Evolutionary conservation across 345 rosid species (phyloP), one percentile per base, ranked within the genome.

Genomic region (Moricandia moricandioides): DNA sequence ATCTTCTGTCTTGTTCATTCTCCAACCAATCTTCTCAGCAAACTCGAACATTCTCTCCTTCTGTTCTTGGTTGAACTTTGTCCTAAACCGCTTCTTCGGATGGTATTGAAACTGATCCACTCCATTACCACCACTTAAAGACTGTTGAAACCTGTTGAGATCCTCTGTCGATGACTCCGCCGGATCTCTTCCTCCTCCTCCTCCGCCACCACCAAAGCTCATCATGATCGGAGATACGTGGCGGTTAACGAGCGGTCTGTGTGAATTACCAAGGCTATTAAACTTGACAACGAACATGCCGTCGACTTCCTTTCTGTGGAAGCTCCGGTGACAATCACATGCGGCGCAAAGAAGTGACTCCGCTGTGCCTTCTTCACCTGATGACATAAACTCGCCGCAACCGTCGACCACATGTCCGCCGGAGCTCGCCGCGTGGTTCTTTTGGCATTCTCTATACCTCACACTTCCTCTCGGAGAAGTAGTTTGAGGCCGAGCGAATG

Each of bases 341-440:
- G 96, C 96, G 1, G 83, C 84, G 72, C 95, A 89, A 8, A 65
- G 76, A 70, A 89, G 83, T 21, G 86, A 80, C 60, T 75, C 90
- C n/a, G 60, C 64, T 17, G 85, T 83, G 18, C 88, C 96, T 2
- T 82, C 86, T 65, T 84, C 88, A 6, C 93, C 93, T 31, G 82
- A 61, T 0, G 97, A 75, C 92, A 91, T 89, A 85, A 91, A 91
- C 82, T 88, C 97, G 3, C 95, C 90, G 10, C 97, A 88, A 30
- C 97, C 97, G 21, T 91, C 97, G 3, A 82, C 76, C 1, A 88
- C 90, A 33, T 83, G 84, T 14, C 93, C 86, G 0, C 96, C 96
- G 33, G 79, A 74, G 35, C 84, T 83, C 0, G 91, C 93, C 12
- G 96, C 96, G 70, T 91, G 96, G 80, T 91, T 91, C 87, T 77